A percentile compares a stretch with the other conserved stretches of the same genome.
Conservation (phyloP, 208 protist species). For the Trypanosoma avium region DNA sequence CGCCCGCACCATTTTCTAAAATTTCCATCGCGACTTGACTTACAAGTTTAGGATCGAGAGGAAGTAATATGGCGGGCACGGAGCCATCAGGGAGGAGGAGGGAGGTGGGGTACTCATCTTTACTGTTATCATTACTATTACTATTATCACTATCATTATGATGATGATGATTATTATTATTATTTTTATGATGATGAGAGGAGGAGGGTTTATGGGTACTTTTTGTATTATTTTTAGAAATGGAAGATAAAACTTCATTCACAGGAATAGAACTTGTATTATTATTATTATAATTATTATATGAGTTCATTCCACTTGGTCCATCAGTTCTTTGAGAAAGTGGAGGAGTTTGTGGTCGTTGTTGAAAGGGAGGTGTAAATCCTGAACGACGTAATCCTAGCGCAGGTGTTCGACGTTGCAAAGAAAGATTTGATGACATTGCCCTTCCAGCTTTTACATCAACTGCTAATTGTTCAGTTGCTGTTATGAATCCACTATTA, state of each 20-base stretch:
- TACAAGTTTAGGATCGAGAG: slow-evolving; percentile 75
- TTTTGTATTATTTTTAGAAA: slow-evolving; percentile 3
- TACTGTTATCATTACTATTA: slow-evolving; percentile 25
- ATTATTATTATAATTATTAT: slow-evolving; percentile 13
- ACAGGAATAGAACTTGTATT: slow-evolving; percentile 11
- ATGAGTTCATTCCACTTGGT: background rate
- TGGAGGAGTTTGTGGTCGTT: slow-evolving; percentile 33
- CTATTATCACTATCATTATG: slow-evolving; percentile 27
- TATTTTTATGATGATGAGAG: too few relatives aligned
- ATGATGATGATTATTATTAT: background rate
- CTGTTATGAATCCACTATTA: slow-evolving; percentile 56
- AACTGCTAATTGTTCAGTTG: slow-evolving; percentile 47
- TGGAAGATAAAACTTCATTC: slow-evolving; percentile 29
- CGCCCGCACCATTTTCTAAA: slow-evolving; percentile 51
- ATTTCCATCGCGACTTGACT: slow-evolving; percentile 76
- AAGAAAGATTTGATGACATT: slow-evolving; percentile 35
- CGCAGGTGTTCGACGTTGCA: slow-evolving; percentile 49
- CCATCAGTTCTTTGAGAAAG: slow-evolving; percentile 11
- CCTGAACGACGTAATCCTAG: slow-evolving; percentile 61
- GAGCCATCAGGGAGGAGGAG: slow-evolving; percentile 69
- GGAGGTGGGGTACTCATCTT: slow-evolving; percentile 44
- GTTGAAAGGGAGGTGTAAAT: slow-evolving; percentile 60
- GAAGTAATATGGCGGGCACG: slow-evolving; percentile 56
- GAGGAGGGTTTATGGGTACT: too few relatives aligned
- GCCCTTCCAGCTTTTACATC: slow-evolving; percentile 48